Evolutionary conservation across 768 basidiomycete genomes (phyloP), one percentile per base, ranked within the genome.

Genomic region (Rhodotorula graminis): DNA sequence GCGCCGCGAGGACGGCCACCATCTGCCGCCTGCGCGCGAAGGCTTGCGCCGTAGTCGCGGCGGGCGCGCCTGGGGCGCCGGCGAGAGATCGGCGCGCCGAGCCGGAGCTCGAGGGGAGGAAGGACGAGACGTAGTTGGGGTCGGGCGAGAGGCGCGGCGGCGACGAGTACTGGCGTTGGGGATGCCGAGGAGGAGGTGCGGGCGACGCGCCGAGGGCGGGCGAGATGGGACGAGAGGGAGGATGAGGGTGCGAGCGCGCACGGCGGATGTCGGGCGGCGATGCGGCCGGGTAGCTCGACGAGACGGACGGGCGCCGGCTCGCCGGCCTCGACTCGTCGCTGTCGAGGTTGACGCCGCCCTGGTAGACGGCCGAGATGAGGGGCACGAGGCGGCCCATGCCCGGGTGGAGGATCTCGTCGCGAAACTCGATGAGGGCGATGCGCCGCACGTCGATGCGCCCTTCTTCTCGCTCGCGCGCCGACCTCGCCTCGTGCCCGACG

Each of bases 391-490:
- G 66, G 11, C 50, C 44, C 12, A 76, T 37, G 29, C 77, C 67
- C 11, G 78, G 77, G 25, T 73, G 73, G 12, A 79, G 46, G 62
- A 79, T 70, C 12, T 70, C 59, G 64, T 79, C 78, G 21, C 78
- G 66, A 53, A 79, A 79, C 37, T 74, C 72, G 53, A 78, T 74
- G 55, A 79, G 63, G 0, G 76, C 77, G 33, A 79, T 73, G 18
- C 72, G 61, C 7, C 76, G 70, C 3, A 77, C 70, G 58, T 77
- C 76, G 61, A 79, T 74, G 12, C 74, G 60, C 3, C 74, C 74
- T 16, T 68, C 64, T 2, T 58, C 71, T 31, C 66, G 66, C 23
- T 60, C 63, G 1, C 69, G 57, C 37, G 62, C 69, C n/a, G 50
- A 59, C 29, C 18, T n/a, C 53, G 15, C 63, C 58, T 3, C 37